Evolutionary conservation across 1,139 yeast species (phyloP).

Genomic region (Hanseniaspora uvarum): DNA sequence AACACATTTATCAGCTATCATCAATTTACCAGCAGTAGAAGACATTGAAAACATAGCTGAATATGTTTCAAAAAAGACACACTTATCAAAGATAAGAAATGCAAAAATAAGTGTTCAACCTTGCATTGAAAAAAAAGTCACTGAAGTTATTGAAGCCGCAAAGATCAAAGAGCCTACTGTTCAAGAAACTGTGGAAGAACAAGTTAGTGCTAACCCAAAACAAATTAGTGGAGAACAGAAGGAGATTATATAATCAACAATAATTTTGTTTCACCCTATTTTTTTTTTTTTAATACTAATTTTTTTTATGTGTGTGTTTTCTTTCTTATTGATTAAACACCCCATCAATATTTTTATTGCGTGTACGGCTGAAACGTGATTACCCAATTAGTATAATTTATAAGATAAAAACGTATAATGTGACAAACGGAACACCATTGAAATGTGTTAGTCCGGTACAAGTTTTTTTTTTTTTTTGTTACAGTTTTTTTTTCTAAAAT

Average conservation of each 20-base stretch:
- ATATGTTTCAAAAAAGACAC: constrained; percentile 37
- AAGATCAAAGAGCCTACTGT: constrained; percentile 16
- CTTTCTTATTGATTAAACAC: not conserved
- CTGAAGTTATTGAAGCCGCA: constrained; percentile 37
- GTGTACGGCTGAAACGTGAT: not conserved
- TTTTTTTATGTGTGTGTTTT: no score
- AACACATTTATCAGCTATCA: constrained; percentile 43
- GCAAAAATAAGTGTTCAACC: constrained; percentile 34
- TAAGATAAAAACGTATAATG: no score
- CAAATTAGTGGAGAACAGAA: not conserved
- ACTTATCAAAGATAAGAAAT: constrained; percentile 27
- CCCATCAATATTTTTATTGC: not conserved
- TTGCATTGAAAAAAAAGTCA: constrained; percentile 37
- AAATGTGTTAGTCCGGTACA: not conserved
- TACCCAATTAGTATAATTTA: no score
- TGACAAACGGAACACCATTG: no score
- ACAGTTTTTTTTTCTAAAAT: not conserved
- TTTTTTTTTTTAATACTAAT: not conserved
- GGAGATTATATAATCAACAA: not conserved
- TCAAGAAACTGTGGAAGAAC: not conserved
- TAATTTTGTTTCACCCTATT: not conserved
- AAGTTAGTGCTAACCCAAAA: not conserved
- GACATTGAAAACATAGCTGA: constrained; percentile 29
- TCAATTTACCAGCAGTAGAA: constrained; percentile 40
- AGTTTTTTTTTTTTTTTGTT: not conserved